A percentile compares a stretch with the other conserved stretches of the same genome.
phyloP scores from a whole-genome alignment of 768 basidiomycete genomes.

The Lentinula sp. region DNA sequence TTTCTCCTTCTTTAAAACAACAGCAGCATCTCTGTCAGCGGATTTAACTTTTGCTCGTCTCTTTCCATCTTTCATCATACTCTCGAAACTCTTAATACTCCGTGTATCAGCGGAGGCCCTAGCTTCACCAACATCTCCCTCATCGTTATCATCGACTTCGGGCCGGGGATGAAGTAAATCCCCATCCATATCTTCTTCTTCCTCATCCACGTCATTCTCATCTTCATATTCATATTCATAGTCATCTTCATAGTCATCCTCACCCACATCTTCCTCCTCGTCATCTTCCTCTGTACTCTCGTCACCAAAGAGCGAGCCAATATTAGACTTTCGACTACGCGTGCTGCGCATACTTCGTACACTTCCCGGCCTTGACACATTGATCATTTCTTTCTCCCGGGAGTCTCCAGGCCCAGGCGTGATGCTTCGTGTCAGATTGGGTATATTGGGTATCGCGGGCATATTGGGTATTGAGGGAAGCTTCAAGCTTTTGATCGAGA shows the following conservation, averaged over 20 bases:
- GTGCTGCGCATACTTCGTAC: slow-evolving; percentile 12
- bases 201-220: slow-evolving; percentile 28
- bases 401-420: slow-evolving; percentile 11
- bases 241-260: slow-evolving; percentile 28
- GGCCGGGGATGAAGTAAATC: background rate
- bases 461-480: slow-evolving; percentile 41
- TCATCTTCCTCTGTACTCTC: slow-evolving; percentile 14
- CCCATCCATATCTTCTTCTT: slow-evolving; percentile 31
- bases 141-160: slow-evolving; percentile 41
- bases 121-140: slow-evolving; percentile 17
- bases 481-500: slow-evolving; percentile 78
- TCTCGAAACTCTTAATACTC: slow-evolving; percentile 84
- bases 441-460: slow-evolving; percentile 20
- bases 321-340: background rate
- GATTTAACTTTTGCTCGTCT: slow-evolving; percentile 9
- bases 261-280: slow-evolving; percentile 41
- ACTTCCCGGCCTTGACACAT: slow-evolving; percentile 37
- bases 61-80: slow-evolving; percentile 60
- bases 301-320: slow-evolving; percentile 1
- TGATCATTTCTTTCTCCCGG: slow-evolving; percentile 33
- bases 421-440: background rate
- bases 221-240: slow-evolving; percentile 34
- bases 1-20: slow-evolving; percentile 15
- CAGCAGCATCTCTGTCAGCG: background rate
- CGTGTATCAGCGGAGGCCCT: slow-evolving; percentile 46